Evolutionary conservation across 202 grass and related monocot genomes (phyloP).

Genomic region (Bolboschoenoplectus hybrid): DNA sequence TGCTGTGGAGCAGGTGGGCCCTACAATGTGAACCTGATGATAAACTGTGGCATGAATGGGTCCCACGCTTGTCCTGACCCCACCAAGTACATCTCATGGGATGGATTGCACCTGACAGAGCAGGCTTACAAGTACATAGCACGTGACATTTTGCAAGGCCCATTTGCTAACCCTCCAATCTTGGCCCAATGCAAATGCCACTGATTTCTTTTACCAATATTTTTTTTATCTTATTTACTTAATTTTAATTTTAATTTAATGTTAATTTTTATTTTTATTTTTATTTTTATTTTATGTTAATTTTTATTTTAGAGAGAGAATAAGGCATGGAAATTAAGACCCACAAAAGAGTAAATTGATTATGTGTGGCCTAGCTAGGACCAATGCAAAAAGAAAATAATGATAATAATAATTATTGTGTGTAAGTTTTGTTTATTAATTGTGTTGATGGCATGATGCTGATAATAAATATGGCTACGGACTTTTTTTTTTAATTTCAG

Average conservation of each 20-base stretch:
- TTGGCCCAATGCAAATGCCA: constrained; percentile 40
- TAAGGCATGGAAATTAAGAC: no score
- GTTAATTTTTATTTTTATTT: no score
- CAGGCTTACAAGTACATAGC: constrained; percentile 54
- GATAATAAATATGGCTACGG: no score
- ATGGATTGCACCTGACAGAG: constrained; percentile 69
- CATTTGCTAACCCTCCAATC: constrained; percentile 49
- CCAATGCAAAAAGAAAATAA: no score
- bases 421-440: no score
- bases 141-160: constrained; percentile 43
- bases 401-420: no score
- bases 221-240: background rate
- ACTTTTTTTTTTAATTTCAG: no score
- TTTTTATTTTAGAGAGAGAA: background rate
- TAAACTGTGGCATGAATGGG: constrained; percentile 45
- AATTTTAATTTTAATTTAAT: no score
- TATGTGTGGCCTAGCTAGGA: no score
- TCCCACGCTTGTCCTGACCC: constrained; percentile 50
- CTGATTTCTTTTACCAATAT: background rate
- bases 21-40: constrained; percentile 56
- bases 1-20: constrained; percentile 60
- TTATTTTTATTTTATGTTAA: background rate
- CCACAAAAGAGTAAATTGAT: no score
- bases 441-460: no score
- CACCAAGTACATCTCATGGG: constrained; percentile 50